Evolutionary conservation across 2,329 filamentous ascomycete genomes (phyloP), one percentile per base, ranked within the genome.

Genomic region (Dactylellina drechsleri): DNA sequence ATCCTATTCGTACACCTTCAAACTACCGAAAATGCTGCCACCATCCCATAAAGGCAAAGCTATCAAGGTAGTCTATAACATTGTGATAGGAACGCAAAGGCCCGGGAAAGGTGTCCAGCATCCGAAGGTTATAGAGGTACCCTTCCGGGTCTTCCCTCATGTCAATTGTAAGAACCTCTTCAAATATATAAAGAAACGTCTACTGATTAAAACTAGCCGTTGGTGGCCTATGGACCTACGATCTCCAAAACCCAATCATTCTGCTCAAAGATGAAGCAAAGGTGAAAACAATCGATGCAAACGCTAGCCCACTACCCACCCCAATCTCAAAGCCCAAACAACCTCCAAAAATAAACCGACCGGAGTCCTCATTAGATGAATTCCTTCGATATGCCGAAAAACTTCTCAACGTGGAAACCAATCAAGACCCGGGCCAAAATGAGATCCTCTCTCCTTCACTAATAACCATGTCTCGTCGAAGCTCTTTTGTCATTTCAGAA

Each of bases 201-300:
- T 45, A 60, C 79, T 82, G 76, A 82, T 66, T 12, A 56, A 26
- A 45, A 41, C n/a, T 60, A 79, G 78, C 62, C 18, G 64, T 72
- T 20, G 79, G 79, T 31, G 67, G 67, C 18, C 62, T 79, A 47
- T 50, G 8, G 60, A 87, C 85, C 81, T 94, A 99, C 81, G 94
- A 99, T 81, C 85, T 99, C 13, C 96, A 97, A 90, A 91, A 89
- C 45, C 95, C 95, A 0, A 97, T 98, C 80, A 91, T 98, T 31
- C 85, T 98, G 62, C 85, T 98, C 52, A 90, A 89, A 66, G 94
- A 98, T 79, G 88, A 92, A 81, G 94, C 95, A 1, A 86, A 87
- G 64, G 87, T 91, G 31, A 86, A 86, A 77, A 85, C 84, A 50
- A 78, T 87, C 52, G 84, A 85, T 50, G 82, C 83, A 5, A 41